phyloP scores from a whole-genome alignment of 306 rosid genomes.

The Pterocarpus macrocarpus region DNA sequence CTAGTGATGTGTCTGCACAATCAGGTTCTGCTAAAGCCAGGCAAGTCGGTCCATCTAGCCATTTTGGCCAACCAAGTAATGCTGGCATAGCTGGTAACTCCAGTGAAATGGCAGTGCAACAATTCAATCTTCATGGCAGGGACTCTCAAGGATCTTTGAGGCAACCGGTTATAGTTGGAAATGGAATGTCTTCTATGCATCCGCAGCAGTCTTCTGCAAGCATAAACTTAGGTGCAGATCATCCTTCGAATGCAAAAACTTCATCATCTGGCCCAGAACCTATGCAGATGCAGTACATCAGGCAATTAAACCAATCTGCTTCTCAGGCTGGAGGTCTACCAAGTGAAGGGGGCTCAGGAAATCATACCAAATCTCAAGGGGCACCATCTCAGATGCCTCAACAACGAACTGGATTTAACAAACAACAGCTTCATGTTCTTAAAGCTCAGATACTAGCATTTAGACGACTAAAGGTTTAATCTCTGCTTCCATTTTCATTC shows the following conservation, averaged over 20 bases:
- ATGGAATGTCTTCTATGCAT: constrained; percentile 76
- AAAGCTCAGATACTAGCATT: constrained; percentile 98
- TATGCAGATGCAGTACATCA: constrained; percentile 62
- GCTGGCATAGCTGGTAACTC: constrained; percentile 60
- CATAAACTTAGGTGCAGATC: constrained; percentile 64
- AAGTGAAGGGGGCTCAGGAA: constrained; percentile 71
- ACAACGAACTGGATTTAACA: constrained; percentile 73
- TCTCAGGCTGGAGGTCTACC: constrained; percentile 65
- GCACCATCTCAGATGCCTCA: constrained; percentile 70
- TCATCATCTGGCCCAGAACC: constrained; percentile 63
- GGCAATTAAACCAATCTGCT: constrained; percentile 72
- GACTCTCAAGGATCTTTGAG: constrained; percentile 75
- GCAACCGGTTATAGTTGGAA: constrained; percentile 64
- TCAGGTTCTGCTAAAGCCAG: constrained; percentile 74
- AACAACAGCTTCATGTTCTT: constrained; percentile 92
- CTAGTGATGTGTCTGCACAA: constrained; percentile 76
- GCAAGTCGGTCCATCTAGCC: constrained; percentile 73
- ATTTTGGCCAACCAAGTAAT: constrained; percentile 63
- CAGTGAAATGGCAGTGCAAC: constrained; percentile 60
- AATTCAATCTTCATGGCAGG: constrained; percentile 80
- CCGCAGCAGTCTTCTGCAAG: constrained; percentile 68
- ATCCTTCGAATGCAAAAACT: constrained; percentile 61
- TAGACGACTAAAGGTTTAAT: constrained; percentile 89
- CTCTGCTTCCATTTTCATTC: constrained; percentile 41
- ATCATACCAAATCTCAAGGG: constrained; percentile 58